These are phyloP conservation scores for Haberlea rhodopensis DNA, from an alignment of 257 asterid genomes.

Conservation along the genomic window DNA sequence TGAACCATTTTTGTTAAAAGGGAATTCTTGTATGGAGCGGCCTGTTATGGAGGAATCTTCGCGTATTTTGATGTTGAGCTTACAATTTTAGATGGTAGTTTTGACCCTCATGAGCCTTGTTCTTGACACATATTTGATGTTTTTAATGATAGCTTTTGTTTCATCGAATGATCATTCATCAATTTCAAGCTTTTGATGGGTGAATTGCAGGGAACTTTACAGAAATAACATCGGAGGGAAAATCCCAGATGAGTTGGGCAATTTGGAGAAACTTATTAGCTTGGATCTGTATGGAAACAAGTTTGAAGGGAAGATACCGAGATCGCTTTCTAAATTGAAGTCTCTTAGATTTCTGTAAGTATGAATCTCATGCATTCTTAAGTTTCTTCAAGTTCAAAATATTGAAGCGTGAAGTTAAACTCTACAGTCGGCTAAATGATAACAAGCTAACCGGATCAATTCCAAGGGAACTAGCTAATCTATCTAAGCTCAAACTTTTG, in stretches of 20 bases:
- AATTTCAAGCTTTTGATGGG: not conserved
- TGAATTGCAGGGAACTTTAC: conserved; percentile 71
- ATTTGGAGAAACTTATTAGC: conserved; percentile 64
- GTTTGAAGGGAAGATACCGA: conserved; percentile 64
- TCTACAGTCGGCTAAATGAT: conserved; percentile 59
- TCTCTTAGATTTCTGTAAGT: conserved; percentile 79
- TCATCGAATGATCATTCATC: not conserved
- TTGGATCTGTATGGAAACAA: conserved; percentile 78
- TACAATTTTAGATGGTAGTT: not conserved
- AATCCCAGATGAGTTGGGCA: conserved; percentile 75
- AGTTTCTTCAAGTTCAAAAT: not conserved
- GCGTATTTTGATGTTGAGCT: conserved; percentile 15
- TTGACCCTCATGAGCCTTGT: not conserved
- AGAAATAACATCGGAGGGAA: conserved; percentile 55
- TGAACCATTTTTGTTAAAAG: not conserved
- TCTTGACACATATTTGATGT: not conserved
- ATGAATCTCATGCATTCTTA: not conserved
- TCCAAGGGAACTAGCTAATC: conserved; percentile 79
- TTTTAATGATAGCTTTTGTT: too few species aligned
- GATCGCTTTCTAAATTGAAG: conserved; percentile 63
- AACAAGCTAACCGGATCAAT: conserved; percentile 81
- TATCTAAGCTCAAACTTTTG: conserved; percentile 69
- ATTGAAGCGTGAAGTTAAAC: conserved; percentile 11
- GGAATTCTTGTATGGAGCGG: not conserved
- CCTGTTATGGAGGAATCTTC: not conserved